phyloP scores from a whole-genome alignment of 2,329 filamentous ascomycete genomes.

The Ophidiomyces ophidiicola region DNA sequence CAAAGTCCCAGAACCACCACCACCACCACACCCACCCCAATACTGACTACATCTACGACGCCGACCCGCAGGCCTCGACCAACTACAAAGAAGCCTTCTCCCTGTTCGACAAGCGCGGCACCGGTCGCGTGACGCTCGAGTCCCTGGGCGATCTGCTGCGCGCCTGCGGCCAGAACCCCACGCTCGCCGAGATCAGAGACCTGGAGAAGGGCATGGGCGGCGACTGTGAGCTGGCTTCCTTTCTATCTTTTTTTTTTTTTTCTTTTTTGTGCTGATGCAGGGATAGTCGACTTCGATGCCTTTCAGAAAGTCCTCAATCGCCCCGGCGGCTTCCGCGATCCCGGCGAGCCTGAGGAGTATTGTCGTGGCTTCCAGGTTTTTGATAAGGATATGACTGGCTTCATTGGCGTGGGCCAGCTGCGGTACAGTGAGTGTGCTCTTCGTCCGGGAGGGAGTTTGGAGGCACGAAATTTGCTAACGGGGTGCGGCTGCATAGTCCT shows the following conservation, averaged over 20 bases:
- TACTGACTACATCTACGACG: conserved; percentile 3
- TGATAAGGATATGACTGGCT: conserved; percentile 97
- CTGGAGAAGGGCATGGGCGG: conserved; percentile 79
- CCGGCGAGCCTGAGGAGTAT: conserved; percentile 95
- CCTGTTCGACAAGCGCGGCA: conserved; percentile 98
- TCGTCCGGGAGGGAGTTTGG: not conserved
- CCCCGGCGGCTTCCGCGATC: conserved; percentile 94
- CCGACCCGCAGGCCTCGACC: conserved; percentile 52
- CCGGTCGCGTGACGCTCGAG: conserved; percentile 75
- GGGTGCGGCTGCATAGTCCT: conserved; percentile 45
- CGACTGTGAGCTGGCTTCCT: conserved; percentile 72
- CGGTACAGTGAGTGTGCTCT: conserved; percentile 53
- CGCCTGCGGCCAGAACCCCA: conserved; percentile 96
- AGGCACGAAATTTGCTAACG: not conserved
- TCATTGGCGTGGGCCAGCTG: conserved; percentile 93
- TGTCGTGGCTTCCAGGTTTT: conserved; percentile 98
- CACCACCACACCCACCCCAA: not conserved
- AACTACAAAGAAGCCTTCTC: conserved; percentile 99
- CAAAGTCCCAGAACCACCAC: not conserved
- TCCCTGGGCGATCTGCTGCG: conserved; percentile 86
- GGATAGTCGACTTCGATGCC: conserved; percentile 85
- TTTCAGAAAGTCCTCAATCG: conserved; percentile 96
- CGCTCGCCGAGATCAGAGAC: conserved; percentile 80
- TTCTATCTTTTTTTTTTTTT: conserved; percentile 3
- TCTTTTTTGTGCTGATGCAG: conserved; percentile 1